Evolutionary conservation across 176 grass and related monocot species (phyloP), one percentile per base, ranked within the genome.

Genomic region (sorghum (Sorghum bicolor)): DNA sequence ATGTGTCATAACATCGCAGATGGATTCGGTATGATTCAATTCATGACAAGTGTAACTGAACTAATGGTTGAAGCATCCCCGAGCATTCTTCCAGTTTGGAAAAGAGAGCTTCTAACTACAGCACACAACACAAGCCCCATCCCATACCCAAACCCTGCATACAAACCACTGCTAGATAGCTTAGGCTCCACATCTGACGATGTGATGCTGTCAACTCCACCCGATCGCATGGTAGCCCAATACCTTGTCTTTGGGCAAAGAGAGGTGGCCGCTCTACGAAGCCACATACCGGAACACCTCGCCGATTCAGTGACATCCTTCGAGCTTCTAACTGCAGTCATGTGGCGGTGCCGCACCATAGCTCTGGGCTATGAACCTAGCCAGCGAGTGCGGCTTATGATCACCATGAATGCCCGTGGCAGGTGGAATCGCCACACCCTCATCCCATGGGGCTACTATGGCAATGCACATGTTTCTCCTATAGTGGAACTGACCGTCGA

Each of bases 1-100:
- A 82, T 86, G 13, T 89, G 87, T 20, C 90, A 92, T 15, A 86
- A 57, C 79, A 73, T 89, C 0, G 86, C 86, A 0, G 86, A 92
- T 7, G 90, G 72, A 5, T 80, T 88, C 3, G 90, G 86, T 20
- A 76, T 86, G 72, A 66, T 71, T 4, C 90, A 86, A 34, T 47
- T 92, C 17, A 31, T 86, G 37, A 85, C 38, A 14, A 68, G 82
- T 2, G 11, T 92, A 29, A 55, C 70, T 13, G 90, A 92, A 31
- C 25, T 92, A 3, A 68, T 72, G 16, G 72, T 83, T 3, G 78
- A 64, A n/a, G 65, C 57, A 2, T 55, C 30, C 37, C 86, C 73
- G 0, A 87, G 72, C 39, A 24, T 89, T 1, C 3, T 62, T 7
- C 90, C 90, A 0, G 86, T 89, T 22, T 92, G 90, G 90, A 68